These are phyloP conservation scores for Vanrija pseudolonga DNA, from an alignment of 1,284 basidiomycete species.

Conservation along the genomic window DNA sequence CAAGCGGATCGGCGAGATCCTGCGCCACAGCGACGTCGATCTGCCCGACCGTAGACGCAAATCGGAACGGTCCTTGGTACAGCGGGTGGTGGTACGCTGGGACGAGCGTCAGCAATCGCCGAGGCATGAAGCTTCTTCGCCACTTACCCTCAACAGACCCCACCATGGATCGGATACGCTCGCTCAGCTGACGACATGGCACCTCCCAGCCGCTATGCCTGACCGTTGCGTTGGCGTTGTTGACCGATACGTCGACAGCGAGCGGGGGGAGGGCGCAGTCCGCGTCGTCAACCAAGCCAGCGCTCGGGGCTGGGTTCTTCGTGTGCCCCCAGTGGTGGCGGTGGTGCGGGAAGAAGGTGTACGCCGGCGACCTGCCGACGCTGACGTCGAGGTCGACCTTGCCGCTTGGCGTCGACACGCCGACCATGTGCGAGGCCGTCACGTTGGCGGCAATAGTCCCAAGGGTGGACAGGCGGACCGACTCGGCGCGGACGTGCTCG, in stretches of 20 bases:
- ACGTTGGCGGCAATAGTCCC: slow-evolving; percentile 2
- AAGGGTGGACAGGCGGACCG: not conserved
- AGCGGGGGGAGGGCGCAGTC: slow-evolving; percentile 13
- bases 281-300: not conserved
- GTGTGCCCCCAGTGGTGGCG: not conserved
- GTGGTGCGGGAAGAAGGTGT: not conserved
- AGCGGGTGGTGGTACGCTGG: slow-evolving; percentile 13
- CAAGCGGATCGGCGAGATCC: slow-evolving; percentile 9
- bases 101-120: not conserved
- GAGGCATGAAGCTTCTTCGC: too few relatives aligned
- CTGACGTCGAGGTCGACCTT: slow-evolving; percentile 11
- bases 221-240: slow-evolving; percentile 4
- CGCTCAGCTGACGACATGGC: slow-evolving; percentile 10
- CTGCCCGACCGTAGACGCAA: slow-evolving; percentile 8
- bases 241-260: slow-evolving; percentile 1
- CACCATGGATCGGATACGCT: slow-evolving; percentile 1
- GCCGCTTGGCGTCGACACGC: slow-evolving; percentile 7
- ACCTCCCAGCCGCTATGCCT: slow-evolving; percentile 17
- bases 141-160: slow-evolving; percentile 12
- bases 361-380: slow-evolving; percentile 1
- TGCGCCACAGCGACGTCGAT: slow-evolving; percentile 6
- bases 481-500: slow-evolving; percentile 6
- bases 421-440: slow-evolving; percentile 2
- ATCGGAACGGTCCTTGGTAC: slow-evolving; percentile 11
- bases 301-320: too few relatives aligned